Evolutionary conservation across 129 eudicot genomes (phyloP).

Genomic region (Flaveria brownii): DNA sequence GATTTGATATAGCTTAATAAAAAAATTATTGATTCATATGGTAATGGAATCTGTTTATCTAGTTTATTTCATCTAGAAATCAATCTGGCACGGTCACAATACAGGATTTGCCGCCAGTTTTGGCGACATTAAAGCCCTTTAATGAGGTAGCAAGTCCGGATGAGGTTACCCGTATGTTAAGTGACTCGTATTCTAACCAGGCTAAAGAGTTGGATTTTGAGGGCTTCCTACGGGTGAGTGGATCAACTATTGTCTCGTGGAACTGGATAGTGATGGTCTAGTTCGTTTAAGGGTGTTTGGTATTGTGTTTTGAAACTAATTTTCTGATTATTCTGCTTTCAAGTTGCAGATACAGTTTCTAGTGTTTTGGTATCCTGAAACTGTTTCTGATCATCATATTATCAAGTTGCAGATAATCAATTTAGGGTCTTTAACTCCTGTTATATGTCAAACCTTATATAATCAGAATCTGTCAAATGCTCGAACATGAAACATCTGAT

Average conservation of each 20-base stretch:
- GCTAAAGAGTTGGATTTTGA: conserved; percentile 63
- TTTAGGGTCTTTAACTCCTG: background rate
- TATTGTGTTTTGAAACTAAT: conserved; percentile 6
- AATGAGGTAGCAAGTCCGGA: conserved; percentile 39
- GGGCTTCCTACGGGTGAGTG: conserved; percentile 62
- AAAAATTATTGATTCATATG: background rate
- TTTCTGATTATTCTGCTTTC: background rate
- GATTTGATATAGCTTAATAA: background rate
- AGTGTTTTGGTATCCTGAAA: background rate
- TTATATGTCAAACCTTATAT: background rate
- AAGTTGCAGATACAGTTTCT: background rate
- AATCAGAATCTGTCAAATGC: background rate
- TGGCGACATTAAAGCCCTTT: conserved; percentile 59
- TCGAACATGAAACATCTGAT: background rate
- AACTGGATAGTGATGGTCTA: conserved; percentile 8
- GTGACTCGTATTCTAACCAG: conserved; percentile 48
- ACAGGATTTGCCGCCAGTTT: conserved; percentile 58
- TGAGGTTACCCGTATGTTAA: conserved; percentile 43
- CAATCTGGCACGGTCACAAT: conserved; percentile 50
- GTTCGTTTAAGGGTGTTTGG: background rate
- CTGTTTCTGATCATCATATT: background rate
- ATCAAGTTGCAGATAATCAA: background rate
- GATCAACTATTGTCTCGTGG: background rate
- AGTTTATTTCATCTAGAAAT: conserved; percentile 63
- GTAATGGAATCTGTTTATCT: conserved; percentile 7